phyloP scores from a whole-genome alignment of 169 alveolate genomes.

The Plasmodium coatneyi region DNA sequence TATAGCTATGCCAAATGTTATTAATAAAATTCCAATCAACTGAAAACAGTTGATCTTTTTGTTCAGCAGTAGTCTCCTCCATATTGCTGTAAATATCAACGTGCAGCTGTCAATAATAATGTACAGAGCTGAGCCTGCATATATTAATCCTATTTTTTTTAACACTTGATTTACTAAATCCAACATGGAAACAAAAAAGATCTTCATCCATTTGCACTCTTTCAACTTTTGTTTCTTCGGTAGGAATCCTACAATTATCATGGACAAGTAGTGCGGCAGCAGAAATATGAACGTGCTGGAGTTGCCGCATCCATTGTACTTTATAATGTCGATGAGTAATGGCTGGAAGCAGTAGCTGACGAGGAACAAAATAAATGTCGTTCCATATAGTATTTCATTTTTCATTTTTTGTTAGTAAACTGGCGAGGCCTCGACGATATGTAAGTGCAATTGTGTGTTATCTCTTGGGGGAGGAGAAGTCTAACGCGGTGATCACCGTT shows the following conservation, averaged over 20 bases:
- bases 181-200: conserved; percentile 72
- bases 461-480: neutral
- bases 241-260: conserved; percentile 78
- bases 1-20: conserved; percentile 78
- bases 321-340: conserved; percentile 30
- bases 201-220: conserved; percentile 81
- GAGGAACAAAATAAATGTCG: conserved; percentile 39
- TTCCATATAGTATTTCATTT: conserved; percentile 29
- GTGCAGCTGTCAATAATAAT: conserved; percentile 80
- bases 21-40: conserved; percentile 69
- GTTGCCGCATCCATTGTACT: conserved; percentile 72
- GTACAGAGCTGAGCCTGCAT: conserved; percentile 81
- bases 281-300: conserved; percentile 79
- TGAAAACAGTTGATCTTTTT: conserved; percentile 53
- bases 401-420: conserved; percentile 6
- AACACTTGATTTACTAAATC: conserved; percentile 79
- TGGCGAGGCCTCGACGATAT: neutral
- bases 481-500: neutral
- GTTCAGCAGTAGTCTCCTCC: conserved; percentile 77
- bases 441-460: too few relatives aligned
- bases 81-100: conserved; percentile 80
- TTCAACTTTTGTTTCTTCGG: conserved; percentile 75
- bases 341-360: conserved; percentile 63
- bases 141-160: conserved; percentile 80
- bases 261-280: conserved; percentile 81